phyloP scores from a whole-genome alignment of 139 green algal genomes.

The Eudorina sp. region DNA sequence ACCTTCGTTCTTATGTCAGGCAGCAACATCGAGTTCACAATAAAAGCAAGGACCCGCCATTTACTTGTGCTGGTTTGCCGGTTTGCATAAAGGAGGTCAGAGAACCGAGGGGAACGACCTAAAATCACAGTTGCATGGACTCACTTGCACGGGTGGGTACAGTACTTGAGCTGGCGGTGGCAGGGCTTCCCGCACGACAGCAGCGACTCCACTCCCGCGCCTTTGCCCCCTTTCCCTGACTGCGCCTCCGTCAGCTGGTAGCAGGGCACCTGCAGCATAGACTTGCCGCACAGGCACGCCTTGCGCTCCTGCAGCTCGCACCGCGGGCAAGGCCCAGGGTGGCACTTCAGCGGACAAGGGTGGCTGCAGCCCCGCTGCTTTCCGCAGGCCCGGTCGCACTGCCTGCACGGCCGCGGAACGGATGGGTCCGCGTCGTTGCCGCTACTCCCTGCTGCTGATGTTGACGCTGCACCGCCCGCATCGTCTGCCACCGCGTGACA shows the following conservation, averaged over 20 bases:
- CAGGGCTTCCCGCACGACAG: slow-evolving; percentile 78
- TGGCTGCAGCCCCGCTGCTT: slow-evolving; percentile 68
- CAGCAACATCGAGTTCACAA: too few species aligned
- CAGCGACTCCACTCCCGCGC: not conserved
- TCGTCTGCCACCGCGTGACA: slow-evolving; percentile 67
- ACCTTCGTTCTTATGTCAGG: too few species aligned
- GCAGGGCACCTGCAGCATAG: slow-evolving; percentile 74
- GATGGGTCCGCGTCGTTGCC: not conserved
- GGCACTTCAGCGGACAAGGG: slow-evolving; percentile 73
- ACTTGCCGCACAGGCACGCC: slow-evolving; percentile 78
- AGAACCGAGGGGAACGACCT: too few species aligned
- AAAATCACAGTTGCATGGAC: too few species aligned
- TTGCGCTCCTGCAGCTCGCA: slow-evolving; percentile 29
- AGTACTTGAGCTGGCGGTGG: slow-evolving; percentile 68
- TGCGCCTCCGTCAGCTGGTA: slow-evolving; percentile 40
- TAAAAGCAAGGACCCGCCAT: too few species aligned
- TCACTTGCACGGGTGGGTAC: slow-evolving; percentile 75
- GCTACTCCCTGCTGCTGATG: not conserved
- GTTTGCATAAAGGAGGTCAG: too few species aligned
- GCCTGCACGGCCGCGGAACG: slow-evolving; percentile 50
- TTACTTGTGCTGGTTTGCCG: too few species aligned
- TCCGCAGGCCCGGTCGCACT: slow-evolving; percentile 68
- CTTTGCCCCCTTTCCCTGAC: not conserved
- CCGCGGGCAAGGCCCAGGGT: slow-evolving; percentile 62
- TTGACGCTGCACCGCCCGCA: not conserved